Percentiles rank a stretch among this genome's conserved stretches.
Conservation (phyloP, 176 grass and related monocot species). For the Avena insularis region DNA sequence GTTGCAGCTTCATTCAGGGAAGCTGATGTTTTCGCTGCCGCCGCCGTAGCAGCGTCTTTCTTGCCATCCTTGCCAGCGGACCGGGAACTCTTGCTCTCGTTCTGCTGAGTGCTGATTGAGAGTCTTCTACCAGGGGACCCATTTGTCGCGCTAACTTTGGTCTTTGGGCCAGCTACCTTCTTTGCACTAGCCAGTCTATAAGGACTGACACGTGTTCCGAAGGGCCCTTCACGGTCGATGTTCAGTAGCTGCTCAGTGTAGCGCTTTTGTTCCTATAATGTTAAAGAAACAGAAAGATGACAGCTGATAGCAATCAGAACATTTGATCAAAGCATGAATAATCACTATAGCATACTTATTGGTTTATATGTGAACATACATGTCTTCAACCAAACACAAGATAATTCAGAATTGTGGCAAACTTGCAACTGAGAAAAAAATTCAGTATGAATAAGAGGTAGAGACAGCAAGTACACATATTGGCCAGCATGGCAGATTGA, state of each 20-base stretch:
- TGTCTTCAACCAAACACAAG: conserved; percentile 20
- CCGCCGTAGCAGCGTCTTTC: conserved; percentile 22
- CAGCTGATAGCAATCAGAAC: not conserved
- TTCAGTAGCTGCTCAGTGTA: conserved; percentile 47
- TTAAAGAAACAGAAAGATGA: conserved; percentile 4
- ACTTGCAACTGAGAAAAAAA: not conserved
- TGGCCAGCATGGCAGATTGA: not conserved
- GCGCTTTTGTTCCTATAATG: conserved; percentile 75
- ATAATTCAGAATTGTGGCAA: not conserved
- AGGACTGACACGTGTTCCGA: conserved; percentile 50
- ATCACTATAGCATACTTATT: conserved; percentile 2
- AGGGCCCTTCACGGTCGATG: conserved; percentile 53
- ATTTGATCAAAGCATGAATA: conserved; percentile 14
- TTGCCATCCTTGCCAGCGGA: conserved; percentile 60
- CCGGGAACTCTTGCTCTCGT: conserved; percentile 47
- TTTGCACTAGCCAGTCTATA: conserved; percentile 51
- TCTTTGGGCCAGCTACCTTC: conserved; percentile 54
- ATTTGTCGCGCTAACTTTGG: conserved; percentile 49
- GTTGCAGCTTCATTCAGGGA: conserved; percentile 36
- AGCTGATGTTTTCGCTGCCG: not conserved
- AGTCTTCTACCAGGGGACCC: conserved; percentile 59
- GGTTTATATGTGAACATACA: not conserved
- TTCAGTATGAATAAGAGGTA: not conserved
- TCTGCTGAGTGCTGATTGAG: conserved; percentile 55
- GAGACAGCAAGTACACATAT: not conserved